Percentiles rank a stretch among this genome's conserved stretches.
Conservation (phyloP, 1,284 basidiomycete species). For the Leccinum fallax region DNA sequence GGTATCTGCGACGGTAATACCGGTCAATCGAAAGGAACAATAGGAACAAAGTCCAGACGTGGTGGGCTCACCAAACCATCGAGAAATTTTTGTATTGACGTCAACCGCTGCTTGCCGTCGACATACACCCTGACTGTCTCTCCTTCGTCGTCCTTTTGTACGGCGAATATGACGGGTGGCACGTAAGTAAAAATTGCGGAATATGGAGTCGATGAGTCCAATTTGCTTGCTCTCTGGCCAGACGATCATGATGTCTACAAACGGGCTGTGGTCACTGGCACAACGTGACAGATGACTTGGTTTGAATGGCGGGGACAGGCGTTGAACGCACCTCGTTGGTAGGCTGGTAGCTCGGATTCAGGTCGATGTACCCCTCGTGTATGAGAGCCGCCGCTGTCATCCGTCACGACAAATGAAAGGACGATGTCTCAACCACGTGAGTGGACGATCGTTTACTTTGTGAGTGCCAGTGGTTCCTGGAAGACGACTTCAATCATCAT, state of each 20-base stretch:
- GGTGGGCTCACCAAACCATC: conserved; percentile 58
- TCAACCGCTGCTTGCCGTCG: conserved; percentile 76
- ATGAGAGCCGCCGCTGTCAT: conserved; percentile 56
- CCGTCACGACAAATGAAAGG: no score
- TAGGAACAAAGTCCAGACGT: neutral
- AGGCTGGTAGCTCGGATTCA: conserved; percentile 54
- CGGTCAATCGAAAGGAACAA: conserved; percentile 1
- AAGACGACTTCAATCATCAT: no score
- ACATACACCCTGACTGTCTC: conserved; percentile 63
- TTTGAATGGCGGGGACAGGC: conserved; percentile 1
- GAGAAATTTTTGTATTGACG: conserved; percentile 71
- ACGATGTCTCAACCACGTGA: no score
- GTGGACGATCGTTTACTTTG: no score
- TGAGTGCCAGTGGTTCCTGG: no score
- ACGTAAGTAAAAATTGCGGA: conserved; percentile 65
- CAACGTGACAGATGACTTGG: neutral
- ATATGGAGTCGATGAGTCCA: conserved; percentile 75
- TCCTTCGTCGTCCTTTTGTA: conserved; percentile 54
- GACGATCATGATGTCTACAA: conserved; percentile 60
- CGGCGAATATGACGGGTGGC: conserved; percentile 72
- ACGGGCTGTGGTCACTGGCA: neutral
- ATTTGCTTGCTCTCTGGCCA: conserved; percentile 72
- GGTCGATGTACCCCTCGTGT: conserved; percentile 64
- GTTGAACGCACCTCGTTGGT: conserved; percentile 59
- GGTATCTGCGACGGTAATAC: conserved; percentile 43